These are phyloP conservation scores for Crithidia bombi DNA, from an alignment of 208 protist genomes.

Conservation along the genomic window DNA sequence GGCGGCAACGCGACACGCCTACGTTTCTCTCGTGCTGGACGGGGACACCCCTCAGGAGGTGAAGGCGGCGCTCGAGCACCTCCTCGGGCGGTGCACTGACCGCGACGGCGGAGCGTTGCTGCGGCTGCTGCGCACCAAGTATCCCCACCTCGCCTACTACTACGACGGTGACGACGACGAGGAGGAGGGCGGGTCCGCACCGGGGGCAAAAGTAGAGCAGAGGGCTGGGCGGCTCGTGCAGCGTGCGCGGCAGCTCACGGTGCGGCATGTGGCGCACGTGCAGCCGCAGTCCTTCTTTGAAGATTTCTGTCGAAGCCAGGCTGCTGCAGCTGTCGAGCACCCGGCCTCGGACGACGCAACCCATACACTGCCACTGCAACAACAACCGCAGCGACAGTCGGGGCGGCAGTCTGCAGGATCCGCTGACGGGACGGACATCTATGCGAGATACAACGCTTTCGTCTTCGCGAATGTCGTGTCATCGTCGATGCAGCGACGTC, in stretches of 20 bases:
- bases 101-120: conserved; percentile 15
- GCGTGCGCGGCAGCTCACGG: conserved; percentile 32
- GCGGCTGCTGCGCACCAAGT: conserved; percentile 20
- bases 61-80: conserved; percentile 36
- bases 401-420: not conserved
- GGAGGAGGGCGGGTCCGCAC: not conserved
- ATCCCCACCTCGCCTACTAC: conserved; percentile 32
- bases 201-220: not conserved
- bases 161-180: not conserved
- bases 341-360: not conserved
- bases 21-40: conserved; percentile 82
- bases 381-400: not conserved
- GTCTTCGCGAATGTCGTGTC: conserved; percentile 10
- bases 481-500: not conserved
- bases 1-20: conserved; percentile 49
- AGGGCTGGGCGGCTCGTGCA: not conserved
- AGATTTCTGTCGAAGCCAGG: not conserved
- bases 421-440: not conserved
- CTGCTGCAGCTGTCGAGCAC: not conserved
- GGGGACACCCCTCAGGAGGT: conserved; percentile 54
- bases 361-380: not conserved
- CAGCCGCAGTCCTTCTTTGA: conserved; percentile 51
- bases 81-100: conserved; percentile 35
- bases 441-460: conserved; percentile 7
- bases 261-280: conserved; percentile 54